A percentile compares a stretch with the other conserved stretches of the same genome.
These are phyloP conservation scores for Boehmeria nivea DNA, from an alignment of 306 rosid genomes.

Conservation along the genomic window DNA sequence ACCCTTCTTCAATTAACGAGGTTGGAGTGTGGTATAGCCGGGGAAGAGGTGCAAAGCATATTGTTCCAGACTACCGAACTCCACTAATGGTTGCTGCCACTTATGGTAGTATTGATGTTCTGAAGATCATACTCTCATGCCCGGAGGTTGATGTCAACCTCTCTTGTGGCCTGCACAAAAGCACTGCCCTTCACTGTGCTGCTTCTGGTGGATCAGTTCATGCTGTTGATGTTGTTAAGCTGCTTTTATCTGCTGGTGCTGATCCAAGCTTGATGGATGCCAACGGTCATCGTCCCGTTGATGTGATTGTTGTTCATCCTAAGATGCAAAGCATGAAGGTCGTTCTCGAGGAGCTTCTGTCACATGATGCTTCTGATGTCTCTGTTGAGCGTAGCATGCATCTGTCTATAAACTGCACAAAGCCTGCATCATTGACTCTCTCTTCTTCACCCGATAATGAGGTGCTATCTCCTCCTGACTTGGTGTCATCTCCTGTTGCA, in stretches of 20 bases:
- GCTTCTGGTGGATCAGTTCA: conserved; percentile 71
- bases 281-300: conserved; percentile 60
- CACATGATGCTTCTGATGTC: conserved; percentile 35
- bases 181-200: conserved; percentile 94
- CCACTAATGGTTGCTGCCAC: conserved; percentile 89
- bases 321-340: conserved; percentile 27
- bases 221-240: conserved; percentile 47
- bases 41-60: conserved; percentile 60
- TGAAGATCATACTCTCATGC: conserved; percentile 51
- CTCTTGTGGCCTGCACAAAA: conserved; percentile 53
- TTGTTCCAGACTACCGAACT: conserved; percentile 64
- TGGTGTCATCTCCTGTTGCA: conserved; percentile 44
- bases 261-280: conserved; percentile 46
- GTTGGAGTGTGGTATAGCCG: conserved; percentile 75
- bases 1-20: conserved; percentile 43
- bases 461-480: conserved; percentile 46
- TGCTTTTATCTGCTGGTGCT: conserved; percentile 71
- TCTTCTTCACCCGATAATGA: conserved; percentile 52
- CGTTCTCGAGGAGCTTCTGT: conserved; percentile 48
- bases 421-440: conserved; percentile 42
- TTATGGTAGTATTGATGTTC: conserved; percentile 67
- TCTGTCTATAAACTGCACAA: conserved; percentile 29
- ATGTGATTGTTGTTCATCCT: conserved; percentile 67
- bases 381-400: conserved; percentile 33
- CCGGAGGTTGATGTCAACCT: conserved; percentile 56